phyloP scores from a whole-genome alignment of 805 yeast species.

The Zygosaccharomyces lentus region DNA sequence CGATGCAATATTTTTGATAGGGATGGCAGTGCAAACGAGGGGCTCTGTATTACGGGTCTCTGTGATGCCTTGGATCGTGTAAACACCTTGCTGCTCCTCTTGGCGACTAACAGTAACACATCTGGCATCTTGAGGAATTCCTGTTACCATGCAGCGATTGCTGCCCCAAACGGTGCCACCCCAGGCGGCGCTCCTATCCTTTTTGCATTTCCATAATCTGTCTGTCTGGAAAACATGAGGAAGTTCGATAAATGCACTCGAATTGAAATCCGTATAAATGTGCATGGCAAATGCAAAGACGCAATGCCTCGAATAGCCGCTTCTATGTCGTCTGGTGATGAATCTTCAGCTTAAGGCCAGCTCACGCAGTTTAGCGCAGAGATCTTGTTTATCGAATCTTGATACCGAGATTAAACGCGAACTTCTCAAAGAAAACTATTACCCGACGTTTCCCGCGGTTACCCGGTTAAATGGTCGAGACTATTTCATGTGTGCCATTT shows the following conservation, averaged over 20 bases:
- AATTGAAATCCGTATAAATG: conserved; percentile 10
- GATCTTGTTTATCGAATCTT: neutral
- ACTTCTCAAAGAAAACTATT: neutral
- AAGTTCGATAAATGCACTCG: conserved; percentile 16
- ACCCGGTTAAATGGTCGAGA: neutral
- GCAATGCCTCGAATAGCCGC: conserved; percentile 5
- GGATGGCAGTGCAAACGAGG: conserved; percentile 6
- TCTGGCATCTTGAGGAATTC: conserved; percentile 7
- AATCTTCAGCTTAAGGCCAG: neutral
- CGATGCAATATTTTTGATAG: neutral
- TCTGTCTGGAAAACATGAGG: conserved; percentile 14
- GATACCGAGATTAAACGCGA: neutral
- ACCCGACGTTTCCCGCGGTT: neutral
- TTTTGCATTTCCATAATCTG: conserved; percentile 14
- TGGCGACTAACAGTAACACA: conserved; percentile 5
- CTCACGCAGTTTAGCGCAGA: neutral
- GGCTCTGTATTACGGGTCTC: conserved; percentile 12
- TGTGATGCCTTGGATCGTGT: conserved; percentile 9
- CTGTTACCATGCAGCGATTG: conserved; percentile 2
- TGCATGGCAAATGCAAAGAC: conserved; percentile 6
- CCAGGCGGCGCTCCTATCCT: conserved; percentile 4
- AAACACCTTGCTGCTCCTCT: conserved; percentile 5
- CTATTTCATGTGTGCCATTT: neutral
- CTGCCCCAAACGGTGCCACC: conserved; percentile 4
- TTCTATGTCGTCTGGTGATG: conserved; percentile 1